phyloP scores from a whole-genome alignment of 768 basidiomycete species.

The Clavaria fumosa region DNA sequence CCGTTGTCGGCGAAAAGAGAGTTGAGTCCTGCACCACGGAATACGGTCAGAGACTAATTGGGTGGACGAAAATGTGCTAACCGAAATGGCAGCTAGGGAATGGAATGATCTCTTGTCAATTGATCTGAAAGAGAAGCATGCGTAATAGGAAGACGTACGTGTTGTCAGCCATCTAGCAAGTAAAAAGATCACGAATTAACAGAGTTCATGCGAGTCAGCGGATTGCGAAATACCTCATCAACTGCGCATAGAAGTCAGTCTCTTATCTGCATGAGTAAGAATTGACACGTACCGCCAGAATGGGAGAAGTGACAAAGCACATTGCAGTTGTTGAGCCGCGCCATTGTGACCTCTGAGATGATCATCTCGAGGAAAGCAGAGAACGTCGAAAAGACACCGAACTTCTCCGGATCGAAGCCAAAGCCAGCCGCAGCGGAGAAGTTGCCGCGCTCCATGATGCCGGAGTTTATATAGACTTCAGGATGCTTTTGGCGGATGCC shows the following conservation, averaged over 20 bases:
- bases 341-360: slow-evolving; percentile 82
- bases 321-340: slow-evolving; percentile 80
- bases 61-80: too few species aligned
- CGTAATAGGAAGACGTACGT: slow-evolving; percentile 35
- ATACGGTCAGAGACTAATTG: slow-evolving; percentile 22
- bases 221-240: slow-evolving; percentile 33
- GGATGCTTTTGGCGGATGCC: slow-evolving; percentile 83
- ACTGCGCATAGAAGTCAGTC: slow-evolving; percentile 22
- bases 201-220: too few species aligned
- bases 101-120: too few species aligned
- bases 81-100: neutral
- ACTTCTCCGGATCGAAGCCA: slow-evolving; percentile 68
- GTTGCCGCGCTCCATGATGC: slow-evolving; percentile 78
- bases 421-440: slow-evolving; percentile 78
- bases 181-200: slow-evolving; percentile 3
- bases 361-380: slow-evolving; percentile 89
- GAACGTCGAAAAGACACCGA: slow-evolving; percentile 83
- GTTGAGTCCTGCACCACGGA: slow-evolving; percentile 63
- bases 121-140: slow-evolving; percentile 3
- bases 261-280: neutral
- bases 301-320: slow-evolving; percentile 84
- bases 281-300: slow-evolving; percentile 44
- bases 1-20: slow-evolving; percentile 82
- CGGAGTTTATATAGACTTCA: slow-evolving; percentile 74
- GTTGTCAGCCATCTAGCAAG: slow-evolving; percentile 28